Percentiles rank a stretch among this genome's conserved stretches.
Conservation (phyloP, 2,329 filamentous ascomycete genomes). For the Dothideomycetes sp. region DNA sequence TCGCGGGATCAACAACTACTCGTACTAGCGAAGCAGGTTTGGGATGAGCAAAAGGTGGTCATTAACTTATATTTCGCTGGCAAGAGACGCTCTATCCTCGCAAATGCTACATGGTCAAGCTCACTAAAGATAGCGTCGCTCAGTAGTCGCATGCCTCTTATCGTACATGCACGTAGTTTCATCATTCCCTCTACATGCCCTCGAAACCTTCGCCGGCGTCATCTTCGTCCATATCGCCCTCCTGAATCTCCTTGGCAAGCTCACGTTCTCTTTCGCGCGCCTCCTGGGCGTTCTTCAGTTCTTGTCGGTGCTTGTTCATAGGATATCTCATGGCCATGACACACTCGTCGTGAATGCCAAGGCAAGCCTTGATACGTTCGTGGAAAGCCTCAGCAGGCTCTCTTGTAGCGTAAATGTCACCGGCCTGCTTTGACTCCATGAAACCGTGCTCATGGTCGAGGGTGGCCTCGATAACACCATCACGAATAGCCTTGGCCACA, state of each 20-base stretch:
- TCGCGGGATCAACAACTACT: no score
- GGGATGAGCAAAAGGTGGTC: conserved; percentile 10
- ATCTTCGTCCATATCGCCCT: conserved; percentile 92
- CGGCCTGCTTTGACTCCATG: conserved; percentile 97
- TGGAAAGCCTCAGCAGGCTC: conserved; percentile 97
- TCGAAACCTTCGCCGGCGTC: conserved; percentile 87
- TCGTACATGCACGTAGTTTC: conserved; percentile 1
- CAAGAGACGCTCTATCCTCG: conserved; percentile 10
- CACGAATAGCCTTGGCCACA: conserved; percentile 94
- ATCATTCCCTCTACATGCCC: conserved; percentile 70
- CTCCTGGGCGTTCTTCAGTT: conserved; percentile 96
- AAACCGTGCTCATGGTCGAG: conserved; percentile 90
- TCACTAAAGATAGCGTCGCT: no score
- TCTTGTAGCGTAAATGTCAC: conserved; percentile 89
- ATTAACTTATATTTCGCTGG: conserved; percentile 10
- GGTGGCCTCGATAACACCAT: conserved; percentile 92
- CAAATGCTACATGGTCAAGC: conserved; percentile 1
- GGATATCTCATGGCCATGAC: conserved; percentile 99
- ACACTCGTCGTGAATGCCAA: conserved; percentile 91
- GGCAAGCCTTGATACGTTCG: conserved; percentile 84
- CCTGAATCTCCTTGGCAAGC: conserved; percentile 97
- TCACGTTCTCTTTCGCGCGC: conserved; percentile 94
- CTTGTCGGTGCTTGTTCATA: conserved; percentile 96
- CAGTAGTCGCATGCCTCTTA: conserved; percentile 1
- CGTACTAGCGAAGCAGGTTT: no score